phyloP scores from a whole-genome alignment of 1,284 basidiomycete genomes.

The Melampsora larici-populina region DNA sequence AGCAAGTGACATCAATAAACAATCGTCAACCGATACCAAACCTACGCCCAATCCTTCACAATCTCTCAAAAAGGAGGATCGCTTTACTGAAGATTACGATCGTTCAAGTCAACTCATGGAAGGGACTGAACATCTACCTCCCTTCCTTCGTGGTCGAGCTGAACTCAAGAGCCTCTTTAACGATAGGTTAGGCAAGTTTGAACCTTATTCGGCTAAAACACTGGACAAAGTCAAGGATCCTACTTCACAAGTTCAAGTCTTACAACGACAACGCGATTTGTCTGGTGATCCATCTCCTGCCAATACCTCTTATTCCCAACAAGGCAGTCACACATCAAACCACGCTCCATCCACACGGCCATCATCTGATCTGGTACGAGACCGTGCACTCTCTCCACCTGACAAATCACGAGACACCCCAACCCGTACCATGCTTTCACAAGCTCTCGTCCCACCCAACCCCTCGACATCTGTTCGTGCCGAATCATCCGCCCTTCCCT shows the following conservation, averaged over 20 bases:
- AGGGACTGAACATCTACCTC: conserved; percentile 21
- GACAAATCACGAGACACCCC: not conserved
- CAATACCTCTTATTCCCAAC: not conserved
- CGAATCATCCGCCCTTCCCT: not conserved
- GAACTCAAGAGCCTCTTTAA: conserved; percentile 41
- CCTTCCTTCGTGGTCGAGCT: conserved; percentile 33
- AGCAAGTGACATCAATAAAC: conserved; percentile 3
- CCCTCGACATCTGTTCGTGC: not conserved
- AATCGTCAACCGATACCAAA: not conserved
- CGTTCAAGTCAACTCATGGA: conserved; percentile 14
- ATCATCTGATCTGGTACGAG: not conserved
- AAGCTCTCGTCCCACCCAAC: conserved; percentile 6
- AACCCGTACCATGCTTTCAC: conserved; percentile 23
- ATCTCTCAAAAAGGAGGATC: conserved; percentile 10
- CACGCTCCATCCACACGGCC: not conserved
- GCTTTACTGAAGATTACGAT: conserved; percentile 23
- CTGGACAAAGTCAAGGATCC: conserved; percentile 23
- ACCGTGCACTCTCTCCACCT: not conserved
- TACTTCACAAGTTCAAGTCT: conserved; percentile 31
- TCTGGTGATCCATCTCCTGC: not conserved
- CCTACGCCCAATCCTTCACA: conserved; percentile 8
- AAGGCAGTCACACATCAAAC: not conserved
- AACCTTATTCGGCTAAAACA: conserved; percentile 33
- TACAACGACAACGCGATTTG: conserved; percentile 31
- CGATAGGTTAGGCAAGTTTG: conserved; percentile 40